Conservation (phyloP, 257 asterid species). For the Prunella vulgaris region DNA sequence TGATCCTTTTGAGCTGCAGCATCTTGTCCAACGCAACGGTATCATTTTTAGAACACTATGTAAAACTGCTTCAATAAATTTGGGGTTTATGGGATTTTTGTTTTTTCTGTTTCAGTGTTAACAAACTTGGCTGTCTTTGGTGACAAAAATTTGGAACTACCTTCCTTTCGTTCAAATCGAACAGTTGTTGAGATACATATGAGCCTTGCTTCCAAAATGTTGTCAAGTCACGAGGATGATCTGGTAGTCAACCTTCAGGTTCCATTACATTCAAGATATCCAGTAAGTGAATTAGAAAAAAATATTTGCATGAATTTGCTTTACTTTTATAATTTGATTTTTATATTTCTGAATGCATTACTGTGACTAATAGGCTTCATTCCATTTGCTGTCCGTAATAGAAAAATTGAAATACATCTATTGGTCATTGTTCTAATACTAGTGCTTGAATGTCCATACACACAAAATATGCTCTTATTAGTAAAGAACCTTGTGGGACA, state of each 20-base stretch:
- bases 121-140: slow-evolving; percentile 74
- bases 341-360: neutral
- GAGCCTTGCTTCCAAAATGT: slow-evolving; percentile 29
- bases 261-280: slow-evolving; percentile 89
- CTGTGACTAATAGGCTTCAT: neutral
- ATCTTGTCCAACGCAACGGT: slow-evolving; percentile 76
- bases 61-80: neutral
- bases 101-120: slow-evolving; percentile 41
- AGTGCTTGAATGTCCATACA: neutral
- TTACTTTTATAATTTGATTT: no score
- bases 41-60: slow-evolving; percentile 1
- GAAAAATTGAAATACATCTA: neutral
- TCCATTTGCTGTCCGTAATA: neutral
- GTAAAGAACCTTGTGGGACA: neutral
- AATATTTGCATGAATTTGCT: neutral
- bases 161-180: slow-evolving; percentile 70
- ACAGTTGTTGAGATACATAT: slow-evolving; percentile 74
- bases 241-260: slow-evolving; percentile 45
- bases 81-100: slow-evolving; percentile 2
- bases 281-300: slow-evolving; percentile 30
- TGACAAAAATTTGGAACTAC: slow-evolving; percentile 82
- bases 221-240: slow-evolving; percentile 27
- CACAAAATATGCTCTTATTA: neutral
- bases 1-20: slow-evolving; percentile 91
- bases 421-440: neutral